Conservation (phyloP, 2,329 filamentous ascomycete genomes). For the Beauveria australis region DNA sequence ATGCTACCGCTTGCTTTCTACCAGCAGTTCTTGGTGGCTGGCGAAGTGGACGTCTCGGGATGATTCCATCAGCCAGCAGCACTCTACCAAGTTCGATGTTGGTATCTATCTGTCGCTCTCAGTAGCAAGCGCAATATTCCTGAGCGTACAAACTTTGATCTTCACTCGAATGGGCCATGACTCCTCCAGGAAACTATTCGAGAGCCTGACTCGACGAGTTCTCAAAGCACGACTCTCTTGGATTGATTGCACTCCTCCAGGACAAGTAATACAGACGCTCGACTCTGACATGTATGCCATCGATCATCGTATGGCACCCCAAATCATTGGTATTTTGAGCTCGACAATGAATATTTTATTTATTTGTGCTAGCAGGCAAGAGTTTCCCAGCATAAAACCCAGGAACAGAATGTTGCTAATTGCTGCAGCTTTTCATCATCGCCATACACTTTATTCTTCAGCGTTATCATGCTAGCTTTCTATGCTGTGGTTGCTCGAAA, state of each 20-base stretch:
- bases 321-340: neutral
- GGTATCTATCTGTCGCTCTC: constrained; percentile 6
- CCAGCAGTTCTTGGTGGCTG: constrained; percentile 10
- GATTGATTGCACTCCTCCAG: constrained; percentile 8
- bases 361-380: constrained; percentile 28
- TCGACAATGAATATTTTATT: neutral
- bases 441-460: neutral
- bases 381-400: neutral
- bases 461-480: neutral
- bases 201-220: neutral
- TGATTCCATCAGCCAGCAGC: neutral
- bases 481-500: neutral
- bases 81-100: neutral
- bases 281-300: constrained; percentile 10
- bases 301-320: constrained; percentile 8
- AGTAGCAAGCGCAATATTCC: neutral
- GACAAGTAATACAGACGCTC: constrained; percentile 7
- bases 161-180: constrained; percentile 1
- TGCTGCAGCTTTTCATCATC: neutral
- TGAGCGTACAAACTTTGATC: neutral
- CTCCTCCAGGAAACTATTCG: constrained; percentile 7
- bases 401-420: neutral
- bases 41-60: constrained; percentile 9
- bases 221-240: constrained; percentile 1
- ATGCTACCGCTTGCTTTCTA: neutral